phyloP scores from a whole-genome alignment of 495 filamentous ascomycete genomes.

The Amphirosellinia nigrospora region DNA sequence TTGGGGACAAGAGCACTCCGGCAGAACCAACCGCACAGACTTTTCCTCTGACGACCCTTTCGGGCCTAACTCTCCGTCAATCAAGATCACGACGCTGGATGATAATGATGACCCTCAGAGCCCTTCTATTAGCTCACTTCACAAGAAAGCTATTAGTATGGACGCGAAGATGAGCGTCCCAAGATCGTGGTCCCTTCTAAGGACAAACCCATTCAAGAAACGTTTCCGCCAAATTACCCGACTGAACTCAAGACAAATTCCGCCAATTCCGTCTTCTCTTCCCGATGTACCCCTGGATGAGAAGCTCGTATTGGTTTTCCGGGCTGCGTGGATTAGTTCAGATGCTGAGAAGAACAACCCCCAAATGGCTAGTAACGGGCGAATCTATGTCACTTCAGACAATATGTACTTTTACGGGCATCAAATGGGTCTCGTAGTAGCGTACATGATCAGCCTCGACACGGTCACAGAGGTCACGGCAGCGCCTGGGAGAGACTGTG shows the following conservation, averaged over 20 bases:
- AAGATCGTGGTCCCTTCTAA: slow-evolving; percentile 47
- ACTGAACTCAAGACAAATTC: slow-evolving; percentile 84
- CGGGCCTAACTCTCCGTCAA: slow-evolving; percentile 39
- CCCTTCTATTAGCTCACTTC: slow-evolving; percentile 41
- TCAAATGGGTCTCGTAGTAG: slow-evolving; percentile 88
- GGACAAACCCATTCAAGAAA: slow-evolving; percentile 51
- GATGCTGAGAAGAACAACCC: slow-evolving; percentile 42
- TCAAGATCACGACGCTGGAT: slow-evolving; percentile 47
- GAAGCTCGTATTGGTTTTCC: slow-evolving; percentile 74
- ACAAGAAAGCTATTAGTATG: slow-evolving; percentile 83
- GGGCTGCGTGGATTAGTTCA: slow-evolving; percentile 58
- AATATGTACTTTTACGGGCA: slow-evolving; percentile 96
- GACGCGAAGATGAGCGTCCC: slow-evolving; percentile 60
- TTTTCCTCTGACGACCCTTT: slow-evolving; percentile 60
- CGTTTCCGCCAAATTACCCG: slow-evolving; percentile 84
- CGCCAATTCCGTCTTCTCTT: slow-evolving; percentile 93
- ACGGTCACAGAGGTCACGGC: slow-evolving; percentile 86
- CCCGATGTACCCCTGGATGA: slow-evolving; percentile 77
- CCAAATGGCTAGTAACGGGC: slow-evolving; percentile 63
- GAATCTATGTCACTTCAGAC: slow-evolving; percentile 84
- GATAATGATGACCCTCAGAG: slow-evolving; percentile 34
- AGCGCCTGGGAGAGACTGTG: slow-evolving; percentile 86
- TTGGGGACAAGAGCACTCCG: slow-evolving; percentile 76
- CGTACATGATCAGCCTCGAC: slow-evolving; percentile 73
- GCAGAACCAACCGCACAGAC: slow-evolving; percentile 40